Percentiles rank a stretch among this genome's conserved stretches.
phyloP scores from a whole-genome alignment of 495 filamentous ascomycete genomes.

The Trichoderma parareesei region DNA sequence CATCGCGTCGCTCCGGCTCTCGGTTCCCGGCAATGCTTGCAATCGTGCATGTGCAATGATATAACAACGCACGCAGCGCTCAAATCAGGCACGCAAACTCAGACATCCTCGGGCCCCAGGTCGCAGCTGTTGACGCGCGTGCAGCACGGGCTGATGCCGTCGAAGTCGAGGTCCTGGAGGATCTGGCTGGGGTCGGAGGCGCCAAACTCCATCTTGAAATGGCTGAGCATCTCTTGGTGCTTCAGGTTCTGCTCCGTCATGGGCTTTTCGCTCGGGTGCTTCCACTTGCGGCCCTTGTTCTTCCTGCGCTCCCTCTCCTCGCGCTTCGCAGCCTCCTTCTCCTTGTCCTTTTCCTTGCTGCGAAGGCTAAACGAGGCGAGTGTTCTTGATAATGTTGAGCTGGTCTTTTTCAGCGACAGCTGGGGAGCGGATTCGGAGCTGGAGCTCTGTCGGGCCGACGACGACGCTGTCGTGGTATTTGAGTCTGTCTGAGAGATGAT shows the following conservation, averaged over 20 bases:
- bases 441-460: slow-evolving; percentile 7
- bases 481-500: slow-evolving; percentile 6
- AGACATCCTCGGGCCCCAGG: not conserved
- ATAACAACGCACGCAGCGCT: not conserved
- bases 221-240: slow-evolving; percentile 19
- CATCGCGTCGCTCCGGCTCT: not conserved
- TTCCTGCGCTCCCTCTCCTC: slow-evolving; percentile 1
- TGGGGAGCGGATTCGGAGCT: not conserved
- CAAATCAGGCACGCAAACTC: not conserved
- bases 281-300: slow-evolving; percentile 1
- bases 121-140: slow-evolving; percentile 7
- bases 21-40: not conserved
- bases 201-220: slow-evolving; percentile 19
- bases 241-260: slow-evolving; percentile 17
- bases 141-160: slow-evolving; percentile 9
- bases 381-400: not conserved
- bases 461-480: not conserved
- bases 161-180: not conserved
- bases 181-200: slow-evolving; percentile 9
- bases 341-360: slow-evolving; percentile 2
- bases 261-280: slow-evolving; percentile 14
- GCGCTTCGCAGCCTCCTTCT: slow-evolving; percentile 9
- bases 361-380: not conserved
- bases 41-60: not conserved
- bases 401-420: not conserved